Evolutionary conservation across 805 yeast genomes (phyloP), one percentile per base, ranked within the genome.

Genomic region (Tetrapisispora pingtungensis): DNA sequence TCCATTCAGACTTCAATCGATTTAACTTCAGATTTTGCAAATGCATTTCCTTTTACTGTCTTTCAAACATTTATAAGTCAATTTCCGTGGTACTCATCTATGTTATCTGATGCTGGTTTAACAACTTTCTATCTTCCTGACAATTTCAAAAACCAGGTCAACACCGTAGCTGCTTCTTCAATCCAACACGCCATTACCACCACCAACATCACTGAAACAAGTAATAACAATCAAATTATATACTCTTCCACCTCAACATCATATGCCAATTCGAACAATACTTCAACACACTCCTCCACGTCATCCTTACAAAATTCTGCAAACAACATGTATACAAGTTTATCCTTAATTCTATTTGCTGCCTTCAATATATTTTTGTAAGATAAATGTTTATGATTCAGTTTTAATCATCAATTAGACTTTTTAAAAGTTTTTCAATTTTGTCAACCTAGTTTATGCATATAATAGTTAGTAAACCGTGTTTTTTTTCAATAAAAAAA

Each of bases 41-140:
- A 42, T 19, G 46, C 52, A 10, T 67, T 68, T 49, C 71, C 72
- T 14, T 68, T 68, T 32, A 45, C 53, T 3, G 66, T 64, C 5
- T 66, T 68, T 44, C 50, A 54, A 31, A 64, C 69, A 6, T 59
- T 67, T 53, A 57, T 64, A 24, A 59, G 69, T 1, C 47, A 48
- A 5, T 59, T 59, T 36, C 64, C 65, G 26, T 61, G 65, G 65
- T 62, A 61, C 41, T 39, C 48, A 3, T 56, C 59, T 6, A 35
- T 59, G 13, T 33, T 61, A 31, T 34, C 48, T 7, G 44, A 48
- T 3, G 60, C 55, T 10, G 39, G 47, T 7, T 45, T 42, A 18
- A 42, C 62, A 7, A 55, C 62, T 3, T 37, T 57, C 20, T 55
- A 52, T 36, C 36, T 57, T 10, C 66, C 65, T 31, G 49, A 51